These are phyloP conservation scores for Colletotrichum neosansevieriae DNA, from an alignment of 2,329 filamentous ascomycete genomes.

Conservation along the genomic window DNA sequence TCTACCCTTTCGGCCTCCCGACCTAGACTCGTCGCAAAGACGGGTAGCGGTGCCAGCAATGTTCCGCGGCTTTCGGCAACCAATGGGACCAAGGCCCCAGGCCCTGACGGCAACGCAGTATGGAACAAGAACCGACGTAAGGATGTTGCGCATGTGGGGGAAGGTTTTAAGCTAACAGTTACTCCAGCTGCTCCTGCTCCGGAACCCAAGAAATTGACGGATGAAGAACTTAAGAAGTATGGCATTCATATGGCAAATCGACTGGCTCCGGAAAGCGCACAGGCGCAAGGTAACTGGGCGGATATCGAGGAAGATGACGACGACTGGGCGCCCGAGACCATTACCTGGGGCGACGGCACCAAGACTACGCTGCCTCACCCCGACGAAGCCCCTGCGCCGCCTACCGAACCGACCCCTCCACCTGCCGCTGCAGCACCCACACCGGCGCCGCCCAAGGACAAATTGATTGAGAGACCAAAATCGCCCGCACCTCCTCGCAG, in stretches of 20 bases:
- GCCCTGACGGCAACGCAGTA: slow-evolving; percentile 79
- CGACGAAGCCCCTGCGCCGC: slow-evolving; percentile 59
- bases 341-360: slow-evolving; percentile 90
- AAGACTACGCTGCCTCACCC: slow-evolving; percentile 79
- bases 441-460: slow-evolving; percentile 46
- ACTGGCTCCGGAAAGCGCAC: slow-evolving; percentile 78
- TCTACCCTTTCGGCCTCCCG: slow-evolving; percentile 66
- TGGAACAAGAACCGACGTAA: slow-evolving; percentile 92
- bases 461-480: slow-evolving; percentile 56
- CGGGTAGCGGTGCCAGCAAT: slow-evolving; percentile 70
- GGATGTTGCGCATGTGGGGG: slow-evolving; percentile 48
- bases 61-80: slow-evolving; percentile 56
- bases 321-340: slow-evolving; percentile 86
- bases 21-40: slow-evolving; percentile 82
- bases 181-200: slow-evolving; percentile 69
- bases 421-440: slow-evolving; percentile 46
- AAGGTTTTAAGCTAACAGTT: slow-evolving; percentile 43
- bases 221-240: slow-evolving; percentile 88
- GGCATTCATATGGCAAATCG: slow-evolving; percentile 88
- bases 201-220: slow-evolving; percentile 84
- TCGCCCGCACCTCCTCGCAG: slow-evolving; percentile 53
- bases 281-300: slow-evolving; percentile 86
- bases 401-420: slow-evolving; percentile 45
- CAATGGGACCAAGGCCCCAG: slow-evolving; percentile 71
- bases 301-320: slow-evolving; percentile 92